phyloP scores from a whole-genome alignment of 2,329 filamentous ascomycete genomes.

The Amphichorda felina region DNA sequence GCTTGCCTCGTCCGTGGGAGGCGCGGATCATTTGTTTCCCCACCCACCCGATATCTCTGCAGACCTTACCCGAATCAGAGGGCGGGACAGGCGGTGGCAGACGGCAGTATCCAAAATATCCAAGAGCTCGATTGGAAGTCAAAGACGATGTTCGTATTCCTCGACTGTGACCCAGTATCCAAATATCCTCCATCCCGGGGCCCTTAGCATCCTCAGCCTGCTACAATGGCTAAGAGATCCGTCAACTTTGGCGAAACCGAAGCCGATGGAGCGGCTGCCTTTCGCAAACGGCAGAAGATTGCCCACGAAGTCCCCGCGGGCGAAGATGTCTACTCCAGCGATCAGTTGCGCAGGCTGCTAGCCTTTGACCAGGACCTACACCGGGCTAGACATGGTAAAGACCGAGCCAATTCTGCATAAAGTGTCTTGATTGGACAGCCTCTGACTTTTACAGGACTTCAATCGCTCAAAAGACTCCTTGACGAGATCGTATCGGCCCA shows the following conservation, averaged over 20 bases:
- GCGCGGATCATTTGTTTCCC: too few relatives aligned
- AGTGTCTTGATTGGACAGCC: too few relatives aligned
- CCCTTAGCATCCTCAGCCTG: not conserved
- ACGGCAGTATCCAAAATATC: slow-evolving; percentile 22
- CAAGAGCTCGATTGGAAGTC: slow-evolving; percentile 4
- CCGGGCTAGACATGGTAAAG: slow-evolving; percentile 52
- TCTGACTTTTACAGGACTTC: slow-evolving; percentile 35
- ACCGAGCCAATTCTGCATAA: too few relatives aligned
- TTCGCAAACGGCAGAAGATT: slow-evolving; percentile 43
- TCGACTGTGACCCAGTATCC: too few relatives aligned
- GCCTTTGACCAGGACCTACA: slow-evolving; percentile 59
- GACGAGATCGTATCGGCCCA: slow-evolving; percentile 48
- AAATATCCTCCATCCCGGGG: not conserved
- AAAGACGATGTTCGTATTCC: not conserved
- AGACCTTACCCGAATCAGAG: slow-evolving; percentile 8
- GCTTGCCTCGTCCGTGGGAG: too few relatives aligned
- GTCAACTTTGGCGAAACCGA: slow-evolving; percentile 14
- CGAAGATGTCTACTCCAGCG: slow-evolving; percentile 49
- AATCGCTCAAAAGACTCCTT: slow-evolving; percentile 60
- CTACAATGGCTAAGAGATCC: slow-evolving; percentile 32
- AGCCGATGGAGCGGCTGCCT: slow-evolving; percentile 24
- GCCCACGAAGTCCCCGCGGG: slow-evolving; percentile 43
- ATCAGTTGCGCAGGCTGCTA: slow-evolving; percentile 58
- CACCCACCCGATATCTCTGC: too few relatives aligned
- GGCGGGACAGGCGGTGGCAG: slow-evolving; percentile 15